Evolutionary conservation across 805 yeast genomes (phyloP), one percentile per base, ranked within the genome.

Genomic region (Pichia ethanolica): DNA sequence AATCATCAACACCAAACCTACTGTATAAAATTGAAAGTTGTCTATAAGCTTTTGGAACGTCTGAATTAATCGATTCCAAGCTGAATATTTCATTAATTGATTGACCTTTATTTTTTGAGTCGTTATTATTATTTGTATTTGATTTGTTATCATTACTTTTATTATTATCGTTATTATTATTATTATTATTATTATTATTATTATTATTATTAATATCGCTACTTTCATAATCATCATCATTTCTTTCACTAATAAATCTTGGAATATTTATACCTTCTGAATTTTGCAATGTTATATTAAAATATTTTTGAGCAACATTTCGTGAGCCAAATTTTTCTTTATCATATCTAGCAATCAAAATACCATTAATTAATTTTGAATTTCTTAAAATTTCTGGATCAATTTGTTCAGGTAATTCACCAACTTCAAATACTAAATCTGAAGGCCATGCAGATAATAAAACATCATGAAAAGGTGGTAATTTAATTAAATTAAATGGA

Each of bases 1-100:
- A 93, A 64, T 89, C 97, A 57, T 85, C 89, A 33, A 93, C 89
- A 30, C 99, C 99, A 65, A 89, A 91, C 58, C 79, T 83, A 49
- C 95, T 86, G 65, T 90, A 91, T 39, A 83, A 77, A 47, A 91
- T 86, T 52, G 83, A 86, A 42, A 88, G 71, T 57, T 82, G 79
- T 39, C 81, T 71, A 68, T 84, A 91, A 35, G 90, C 86, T 46
- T 83, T 82, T 1, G 97, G 96, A 1, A 81, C 72, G 35, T 67
- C 61, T 58, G 75, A 70, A 49, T 68, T 58, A 1, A 56, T 35
- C 3, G 67, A 56, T 27, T 60, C 67, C 44, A 58, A 63, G 10
- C 63, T 69, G 42, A 72, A 71, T 0, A 62, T 53, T 39, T 54
- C 47, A 27, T 56, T 44, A 44, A 48, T 14, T 7, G 44, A n/a